Percentiles rank a stretch among this genome's conserved stretches.
phyloP scores from a whole-genome alignment of 768 basidiomycete genomes.

The Daedalea quercina region DNA sequence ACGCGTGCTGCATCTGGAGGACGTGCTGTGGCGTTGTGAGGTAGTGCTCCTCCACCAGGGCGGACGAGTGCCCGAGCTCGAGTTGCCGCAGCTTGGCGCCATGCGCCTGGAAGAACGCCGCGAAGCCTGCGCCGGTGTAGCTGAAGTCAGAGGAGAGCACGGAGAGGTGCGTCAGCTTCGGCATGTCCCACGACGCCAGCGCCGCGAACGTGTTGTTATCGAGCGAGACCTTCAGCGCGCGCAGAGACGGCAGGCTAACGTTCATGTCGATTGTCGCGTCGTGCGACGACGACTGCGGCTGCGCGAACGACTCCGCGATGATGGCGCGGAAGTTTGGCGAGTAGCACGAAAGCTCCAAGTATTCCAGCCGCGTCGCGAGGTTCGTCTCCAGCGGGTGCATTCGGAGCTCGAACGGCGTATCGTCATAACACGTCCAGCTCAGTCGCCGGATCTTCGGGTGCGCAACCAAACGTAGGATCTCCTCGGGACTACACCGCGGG shows the following conservation, averaged over 20 bases:
- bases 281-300: neutral
- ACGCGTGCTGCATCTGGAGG: conserved; percentile 10
- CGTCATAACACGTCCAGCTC: conserved; percentile 71
- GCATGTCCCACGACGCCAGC: conserved; percentile 63
- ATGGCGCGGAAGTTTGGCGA: conserved; percentile 37
- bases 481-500: conserved; percentile 43
- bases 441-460: conserved; percentile 51
- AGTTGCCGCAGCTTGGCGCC: conserved; percentile 56
- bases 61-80: conserved; percentile 67
- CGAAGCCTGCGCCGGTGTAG: conserved; percentile 61
- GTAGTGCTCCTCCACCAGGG: conserved; percentile 62
- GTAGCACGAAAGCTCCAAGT: conserved; percentile 60
- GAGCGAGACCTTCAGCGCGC: conserved; percentile 61
- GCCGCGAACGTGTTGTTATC: conserved; percentile 67
- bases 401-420: conserved; percentile 47
- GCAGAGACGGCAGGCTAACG: conserved; percentile 54
- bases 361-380: conserved; percentile 51
- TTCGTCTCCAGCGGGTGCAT: conserved; percentile 47
- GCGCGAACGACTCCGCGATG: conserved; percentile 8
- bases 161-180: conserved; percentile 52
- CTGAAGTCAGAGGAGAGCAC: conserved; percentile 67
- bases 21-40: conserved; percentile 36
- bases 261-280: conserved; percentile 15
- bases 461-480: conserved; percentile 53
- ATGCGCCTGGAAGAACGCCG: conserved; percentile 59